Conservation (phyloP, 2,329 filamentous ascomycete species). For the Chrysoporthe austroafricana region DNA sequence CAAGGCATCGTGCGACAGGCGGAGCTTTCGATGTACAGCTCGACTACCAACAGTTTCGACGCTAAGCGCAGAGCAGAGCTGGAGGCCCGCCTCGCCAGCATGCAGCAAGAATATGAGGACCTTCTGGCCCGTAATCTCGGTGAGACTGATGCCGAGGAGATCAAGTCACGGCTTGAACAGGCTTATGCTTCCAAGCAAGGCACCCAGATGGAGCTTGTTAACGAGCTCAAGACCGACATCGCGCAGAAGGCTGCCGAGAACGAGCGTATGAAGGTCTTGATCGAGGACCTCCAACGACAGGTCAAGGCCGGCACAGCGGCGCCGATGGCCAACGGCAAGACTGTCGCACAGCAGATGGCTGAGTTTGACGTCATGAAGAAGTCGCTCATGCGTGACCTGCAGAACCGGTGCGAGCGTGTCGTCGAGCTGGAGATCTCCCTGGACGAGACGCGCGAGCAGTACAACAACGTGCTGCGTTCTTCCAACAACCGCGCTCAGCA, state of each 20-base stretch:
- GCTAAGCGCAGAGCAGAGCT: slow-evolving; percentile 74
- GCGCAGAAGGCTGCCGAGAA: slow-evolving; percentile 81
- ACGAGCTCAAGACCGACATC: slow-evolving; percentile 78
- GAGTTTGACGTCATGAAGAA: slow-evolving; percentile 99
- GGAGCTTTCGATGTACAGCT: slow-evolving; percentile 80
- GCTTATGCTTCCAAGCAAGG: slow-evolving; percentile 77
- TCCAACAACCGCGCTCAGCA: slow-evolving; percentile 98
- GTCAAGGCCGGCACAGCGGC: slow-evolving; percentile 65
- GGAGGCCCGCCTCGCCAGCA: slow-evolving; percentile 71
- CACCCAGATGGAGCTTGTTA: slow-evolving; percentile 71
- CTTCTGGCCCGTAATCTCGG: slow-evolving; percentile 78
- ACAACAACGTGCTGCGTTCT: slow-evolving; percentile 95
- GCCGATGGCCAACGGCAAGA: slow-evolving; percentile 81
- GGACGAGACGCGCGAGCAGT: slow-evolving; percentile 96
- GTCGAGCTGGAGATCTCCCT: slow-evolving; percentile 98
- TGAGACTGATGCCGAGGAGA: slow-evolving; percentile 78
- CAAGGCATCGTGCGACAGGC: slow-evolving; percentile 93
- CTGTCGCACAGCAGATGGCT: slow-evolving; percentile 94
- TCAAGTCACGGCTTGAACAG: slow-evolving; percentile 78
- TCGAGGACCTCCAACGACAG: slow-evolving; percentile 78
- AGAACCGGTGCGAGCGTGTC: slow-evolving; percentile 97
- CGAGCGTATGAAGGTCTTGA: slow-evolving; percentile 75
- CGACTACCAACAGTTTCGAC: slow-evolving; percentile 65
- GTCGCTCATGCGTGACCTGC: slow-evolving; percentile 96
- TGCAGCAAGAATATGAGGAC: slow-evolving; percentile 85